Percentiles rank a stretch among this genome's conserved stretches.
These are phyloP conservation scores for Glaciozyma antarctica DNA, from an alignment of 768 basidiomycete species.

Conservation along the genomic window DNA sequence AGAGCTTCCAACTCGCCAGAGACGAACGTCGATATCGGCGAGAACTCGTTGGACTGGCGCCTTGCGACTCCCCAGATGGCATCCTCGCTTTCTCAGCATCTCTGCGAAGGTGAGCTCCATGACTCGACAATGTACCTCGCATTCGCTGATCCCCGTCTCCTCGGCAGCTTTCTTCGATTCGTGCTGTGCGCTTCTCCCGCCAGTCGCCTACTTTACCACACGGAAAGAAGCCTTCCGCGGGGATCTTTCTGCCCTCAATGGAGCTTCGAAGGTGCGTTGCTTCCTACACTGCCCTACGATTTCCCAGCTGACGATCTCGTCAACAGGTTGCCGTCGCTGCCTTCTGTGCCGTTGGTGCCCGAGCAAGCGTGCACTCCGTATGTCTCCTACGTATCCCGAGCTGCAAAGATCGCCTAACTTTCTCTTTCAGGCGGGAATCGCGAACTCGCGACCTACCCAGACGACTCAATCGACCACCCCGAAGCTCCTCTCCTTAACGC, in stretches of 20 bases:
- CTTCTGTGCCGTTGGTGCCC: constrained; percentile 5
- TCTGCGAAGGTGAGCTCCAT: background rate
- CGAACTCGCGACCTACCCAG: constrained; percentile 5
- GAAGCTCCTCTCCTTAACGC: constrained; percentile 6
- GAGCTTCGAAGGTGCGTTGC: background rate
- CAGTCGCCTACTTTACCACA: background rate
- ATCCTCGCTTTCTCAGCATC: background rate
- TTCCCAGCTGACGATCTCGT: too few species aligned
- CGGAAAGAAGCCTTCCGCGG: background rate
- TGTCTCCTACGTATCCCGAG: background rate
- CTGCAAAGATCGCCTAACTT: too few species aligned
- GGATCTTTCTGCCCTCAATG: background rate
- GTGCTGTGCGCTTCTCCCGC: constrained; percentile 6
- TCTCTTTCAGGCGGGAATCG: background rate
- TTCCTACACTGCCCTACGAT: background rate
- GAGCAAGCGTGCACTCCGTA: constrained; percentile 2
- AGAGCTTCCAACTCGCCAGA: background rate
- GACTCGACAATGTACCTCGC: too few species aligned
- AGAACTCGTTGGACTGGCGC: constrained; percentile 1
- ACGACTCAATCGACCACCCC: constrained; percentile 6
- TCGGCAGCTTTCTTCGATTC: constrained; percentile 5
- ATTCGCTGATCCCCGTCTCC: background rate
- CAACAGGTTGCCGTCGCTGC: background rate
- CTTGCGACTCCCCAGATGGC: constrained; percentile 7
- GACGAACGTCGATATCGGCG: constrained; percentile 1